Conservation (phyloP, 169 alveolate species). For the Plasmodium relictum region DNA sequence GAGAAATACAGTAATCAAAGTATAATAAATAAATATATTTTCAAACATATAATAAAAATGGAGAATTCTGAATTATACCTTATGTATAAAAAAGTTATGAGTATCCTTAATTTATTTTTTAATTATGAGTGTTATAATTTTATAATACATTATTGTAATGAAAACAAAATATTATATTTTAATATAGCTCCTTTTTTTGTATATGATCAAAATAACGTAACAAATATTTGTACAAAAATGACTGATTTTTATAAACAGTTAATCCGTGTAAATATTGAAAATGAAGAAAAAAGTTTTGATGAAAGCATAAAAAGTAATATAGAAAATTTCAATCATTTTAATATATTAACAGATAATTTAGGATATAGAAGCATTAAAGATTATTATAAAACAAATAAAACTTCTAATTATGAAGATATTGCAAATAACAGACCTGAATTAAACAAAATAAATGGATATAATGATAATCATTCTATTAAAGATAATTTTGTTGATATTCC, state of each 20-base stretch:
- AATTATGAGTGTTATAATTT: slow-evolving; percentile 47
- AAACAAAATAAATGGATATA: not conserved
- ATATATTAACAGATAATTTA: not conserved
- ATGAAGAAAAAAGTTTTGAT: not conserved
- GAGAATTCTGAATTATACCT: slow-evolving; percentile 10
- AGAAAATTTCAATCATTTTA: not conserved
- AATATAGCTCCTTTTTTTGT: slow-evolving; percentile 41
- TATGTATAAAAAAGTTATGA: slow-evolving; percentile 57
- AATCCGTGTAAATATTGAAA: not conserved
- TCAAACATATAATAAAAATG: slow-evolving; percentile 51
- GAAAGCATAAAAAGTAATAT: not conserved
- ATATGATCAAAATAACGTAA: slow-evolving; percentile 32
- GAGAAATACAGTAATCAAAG: slow-evolving; percentile 54
- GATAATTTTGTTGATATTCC: slow-evolving; percentile 41
- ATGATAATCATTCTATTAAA: not conserved
- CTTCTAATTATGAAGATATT: not conserved
- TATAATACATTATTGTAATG: slow-evolving; percentile 32
- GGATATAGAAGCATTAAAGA: not conserved
- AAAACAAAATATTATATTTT: slow-evolving; percentile 33
- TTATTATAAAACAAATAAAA: not conserved
- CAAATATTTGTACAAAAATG: slow-evolving; percentile 70
- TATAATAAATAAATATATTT: slow-evolving; percentile 35
- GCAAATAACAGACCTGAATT: not conserved
- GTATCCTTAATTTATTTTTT: slow-evolving; percentile 67
- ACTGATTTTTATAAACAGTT: slow-evolving; percentile 11